phyloP scores from a whole-genome alignment of 805 yeast species.

The Yamadazyma insecticola region DNA sequence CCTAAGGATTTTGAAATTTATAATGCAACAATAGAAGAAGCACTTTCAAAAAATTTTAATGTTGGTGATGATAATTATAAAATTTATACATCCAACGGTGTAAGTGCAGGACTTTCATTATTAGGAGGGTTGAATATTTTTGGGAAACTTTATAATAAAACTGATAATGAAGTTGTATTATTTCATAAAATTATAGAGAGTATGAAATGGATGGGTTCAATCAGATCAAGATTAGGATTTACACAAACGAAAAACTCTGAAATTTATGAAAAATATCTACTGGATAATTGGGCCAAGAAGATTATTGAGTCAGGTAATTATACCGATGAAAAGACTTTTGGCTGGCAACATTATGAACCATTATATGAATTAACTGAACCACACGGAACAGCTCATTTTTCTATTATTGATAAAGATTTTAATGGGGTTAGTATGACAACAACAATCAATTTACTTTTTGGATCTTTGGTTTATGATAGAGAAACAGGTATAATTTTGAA shows the following conservation, averaged over 20 bases:
- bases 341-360: conserved; percentile 76
- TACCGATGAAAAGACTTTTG: conserved; percentile 49
- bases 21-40: conserved; percentile 43
- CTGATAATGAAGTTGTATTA: conserved; percentile 25
- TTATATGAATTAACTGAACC: conserved; percentile 73
- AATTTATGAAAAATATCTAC: conserved; percentile 40
- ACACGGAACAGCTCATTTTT: conserved; percentile 87
- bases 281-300: conserved; percentile 53
- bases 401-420: conserved; percentile 67
- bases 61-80: conserved; percentile 19
- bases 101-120: conserved; percentile 81
- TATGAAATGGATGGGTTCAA: conserved; percentile 93
- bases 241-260: conserved; percentile 10
- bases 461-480: conserved; percentile 77
- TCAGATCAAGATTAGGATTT: conserved; percentile 84
- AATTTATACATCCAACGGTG: conserved; percentile 55
- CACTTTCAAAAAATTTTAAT: conserved; percentile 28
- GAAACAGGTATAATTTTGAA: conserved; percentile 79
- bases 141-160: conserved; percentile 28
- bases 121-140: conserved; percentile 68
- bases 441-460: conserved; percentile 80
- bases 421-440: conserved; percentile 87
- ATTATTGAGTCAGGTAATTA: conserved; percentile 46
- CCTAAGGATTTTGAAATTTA: conserved; percentile 65
- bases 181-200: conserved; percentile 73